Conservation (phyloP, 768 basidiomycete genomes). For the Lactarius vividus region DNA sequence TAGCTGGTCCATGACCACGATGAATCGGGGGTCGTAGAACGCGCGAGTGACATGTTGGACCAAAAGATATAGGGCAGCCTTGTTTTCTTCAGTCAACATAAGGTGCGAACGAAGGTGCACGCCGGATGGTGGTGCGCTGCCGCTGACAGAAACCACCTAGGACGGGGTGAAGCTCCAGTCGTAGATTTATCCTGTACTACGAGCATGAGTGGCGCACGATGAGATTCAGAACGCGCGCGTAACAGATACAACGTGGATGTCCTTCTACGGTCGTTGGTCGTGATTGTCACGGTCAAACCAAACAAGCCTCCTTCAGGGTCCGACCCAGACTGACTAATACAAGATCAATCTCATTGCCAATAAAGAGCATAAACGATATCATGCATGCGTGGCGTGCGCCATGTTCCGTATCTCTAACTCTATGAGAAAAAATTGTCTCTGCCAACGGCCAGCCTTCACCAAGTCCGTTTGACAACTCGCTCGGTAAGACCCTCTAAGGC, state of each 20-base stretch:
- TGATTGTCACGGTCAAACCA: constrained; percentile 6
- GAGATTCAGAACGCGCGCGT: constrained; percentile 20
- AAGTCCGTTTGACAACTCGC: constrained; percentile 59
- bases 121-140: constrained; percentile 2
- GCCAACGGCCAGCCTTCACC: constrained; percentile 35
- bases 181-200: constrained; percentile 15
- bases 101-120: constrained; percentile 20
- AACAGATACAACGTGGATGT: constrained; percentile 19
- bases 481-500: constrained; percentile 75
- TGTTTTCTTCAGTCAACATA: constrained; percentile 63
- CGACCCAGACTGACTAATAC: constrained; percentile 12
- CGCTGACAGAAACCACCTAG: constrained; percentile 12
- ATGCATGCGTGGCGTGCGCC: too few relatives aligned
- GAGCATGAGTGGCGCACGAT: constrained; percentile 21
- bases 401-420: background rate
- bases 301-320: background rate
- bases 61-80: constrained; percentile 78
- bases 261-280: constrained; percentile 5
- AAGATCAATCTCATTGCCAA: background rate
- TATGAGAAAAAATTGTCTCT: background rate
- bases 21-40: constrained; percentile 92
- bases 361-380: background rate
- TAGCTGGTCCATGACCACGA: constrained; percentile 92
- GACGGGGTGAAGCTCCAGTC: constrained; percentile 7
- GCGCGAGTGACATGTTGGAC: constrained; percentile 91